Conservation (phyloP, 345 rosid species). For the Excoecaria agallocha region DNA sequence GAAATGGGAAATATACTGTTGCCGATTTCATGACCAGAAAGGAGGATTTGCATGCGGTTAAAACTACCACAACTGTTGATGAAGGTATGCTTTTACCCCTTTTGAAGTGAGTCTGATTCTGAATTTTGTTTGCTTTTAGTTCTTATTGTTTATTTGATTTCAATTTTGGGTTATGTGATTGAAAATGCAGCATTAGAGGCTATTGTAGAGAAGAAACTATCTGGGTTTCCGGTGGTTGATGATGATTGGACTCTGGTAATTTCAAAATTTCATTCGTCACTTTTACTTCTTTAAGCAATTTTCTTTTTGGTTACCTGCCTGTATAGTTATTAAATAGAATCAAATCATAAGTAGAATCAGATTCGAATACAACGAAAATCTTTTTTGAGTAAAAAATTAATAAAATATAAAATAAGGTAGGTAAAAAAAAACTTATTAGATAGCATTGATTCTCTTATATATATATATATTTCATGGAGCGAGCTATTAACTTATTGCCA, state of each 20-base stretch:
- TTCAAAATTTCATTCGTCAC: slow-evolving; percentile 23
- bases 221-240: slow-evolving; percentile 89
- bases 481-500: no score
- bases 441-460: no score
- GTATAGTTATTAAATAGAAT: no score
- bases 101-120: not conserved
- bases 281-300: no score
- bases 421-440: no score
- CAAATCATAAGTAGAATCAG: no score
- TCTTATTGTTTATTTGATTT: not conserved
- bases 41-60: slow-evolving; percentile 68
- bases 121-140: not conserved
- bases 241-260: slow-evolving; percentile 76
- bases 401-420: no score
- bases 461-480: no score
- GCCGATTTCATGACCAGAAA: slow-evolving; percentile 87
- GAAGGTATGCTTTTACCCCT: slow-evolving; percentile 46
- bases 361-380: no score
- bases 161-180: not conserved
- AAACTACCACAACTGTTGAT: slow-evolving; percentile 76
- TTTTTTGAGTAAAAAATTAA: no score
- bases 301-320: no score
- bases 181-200: slow-evolving; percentile 56
- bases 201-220: slow-evolving; percentile 71
- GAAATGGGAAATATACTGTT: slow-evolving; percentile 59